These are phyloP conservation scores for Globisporangium spinosum DNA, from an alignment of 352 stramenopile genomes.

Conservation along the genomic window DNA sequence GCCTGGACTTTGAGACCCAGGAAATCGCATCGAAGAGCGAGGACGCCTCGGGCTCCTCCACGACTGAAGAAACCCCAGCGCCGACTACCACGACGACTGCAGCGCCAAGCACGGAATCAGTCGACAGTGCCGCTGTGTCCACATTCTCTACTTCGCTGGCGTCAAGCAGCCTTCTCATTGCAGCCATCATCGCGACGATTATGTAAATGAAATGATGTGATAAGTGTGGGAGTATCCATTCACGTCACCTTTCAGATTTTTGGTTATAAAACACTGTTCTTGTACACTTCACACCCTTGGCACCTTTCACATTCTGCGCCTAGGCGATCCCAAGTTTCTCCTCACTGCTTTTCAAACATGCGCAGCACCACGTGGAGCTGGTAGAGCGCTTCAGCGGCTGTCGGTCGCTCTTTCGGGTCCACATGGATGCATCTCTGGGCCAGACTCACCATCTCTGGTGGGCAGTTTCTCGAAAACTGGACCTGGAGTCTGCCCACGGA, in stretches of 20 bases:
- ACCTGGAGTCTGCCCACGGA: constrained; percentile 21
- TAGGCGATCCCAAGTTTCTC: too few relatives aligned
- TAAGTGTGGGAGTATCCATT: background rate
- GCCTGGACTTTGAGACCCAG: constrained; percentile 9
- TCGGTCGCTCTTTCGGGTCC: constrained; percentile 11
- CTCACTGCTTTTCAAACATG: constrained; percentile 12
- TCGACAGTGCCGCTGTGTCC: background rate
- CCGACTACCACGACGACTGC: background rate
- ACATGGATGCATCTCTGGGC: constrained; percentile 12
- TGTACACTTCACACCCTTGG: background rate
- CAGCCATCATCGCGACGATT: background rate
- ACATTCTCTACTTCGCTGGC: background rate
- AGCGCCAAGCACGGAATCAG: background rate
- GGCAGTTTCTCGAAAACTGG: constrained; percentile 15
- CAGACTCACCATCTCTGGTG: constrained; percentile 11
- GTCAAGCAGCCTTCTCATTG: background rate
- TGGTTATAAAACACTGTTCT: background rate
- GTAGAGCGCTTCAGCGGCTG: constrained; percentile 20
- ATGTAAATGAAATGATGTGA: background rate
- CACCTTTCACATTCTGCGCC: background rate
- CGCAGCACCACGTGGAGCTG: constrained; percentile 19
- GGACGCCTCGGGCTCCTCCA: constrained; percentile 14
- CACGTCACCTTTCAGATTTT: background rate
- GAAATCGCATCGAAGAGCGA: constrained; percentile 10
- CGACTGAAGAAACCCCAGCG: background rate